These are phyloP conservation scores for Mortierella claussenii DNA, from an alignment of 192 early-diverging fungal species.

Conservation along the genomic window DNA sequence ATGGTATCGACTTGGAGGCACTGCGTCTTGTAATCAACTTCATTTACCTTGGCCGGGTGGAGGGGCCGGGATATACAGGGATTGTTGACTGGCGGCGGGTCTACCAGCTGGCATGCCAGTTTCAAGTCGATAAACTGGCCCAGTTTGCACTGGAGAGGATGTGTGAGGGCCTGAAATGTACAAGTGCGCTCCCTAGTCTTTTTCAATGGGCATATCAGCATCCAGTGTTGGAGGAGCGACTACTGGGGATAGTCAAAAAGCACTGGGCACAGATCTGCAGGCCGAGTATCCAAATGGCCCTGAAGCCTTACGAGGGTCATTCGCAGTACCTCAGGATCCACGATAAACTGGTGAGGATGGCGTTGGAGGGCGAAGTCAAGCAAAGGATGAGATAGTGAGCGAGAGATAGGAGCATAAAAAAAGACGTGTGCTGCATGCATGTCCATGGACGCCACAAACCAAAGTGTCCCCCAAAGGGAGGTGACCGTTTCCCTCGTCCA, in stretches of 20 bases:
- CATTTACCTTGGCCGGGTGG: constrained; percentile 15
- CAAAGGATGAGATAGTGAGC: too few species aligned
- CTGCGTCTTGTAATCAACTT: constrained; percentile 22
- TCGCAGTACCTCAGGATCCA: constrained; percentile 1
- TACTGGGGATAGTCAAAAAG: neutral
- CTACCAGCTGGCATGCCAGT: constrained; percentile 9
- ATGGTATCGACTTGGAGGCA: neutral
- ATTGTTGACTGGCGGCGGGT: constrained; percentile 11
- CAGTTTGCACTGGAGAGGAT: neutral
- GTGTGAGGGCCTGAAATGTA: neutral
- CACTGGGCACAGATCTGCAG: neutral
- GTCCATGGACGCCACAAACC: too few species aligned
- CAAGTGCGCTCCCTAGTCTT: neutral
- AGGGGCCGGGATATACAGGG: constrained; percentile 15
- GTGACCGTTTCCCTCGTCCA: too few species aligned
- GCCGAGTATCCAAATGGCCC: neutral
- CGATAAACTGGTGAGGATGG: neutral
- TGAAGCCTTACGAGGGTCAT: constrained; percentile 1
- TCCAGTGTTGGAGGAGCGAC: constrained; percentile 2
- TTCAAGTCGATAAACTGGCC: neutral
- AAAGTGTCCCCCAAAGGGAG: too few species aligned
- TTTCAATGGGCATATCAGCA: constrained; percentile 27
- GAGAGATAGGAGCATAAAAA: too few species aligned
- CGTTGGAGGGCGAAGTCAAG: too few species aligned
- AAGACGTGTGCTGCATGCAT: too few species aligned